Evolutionary conservation across 331 rosid species (phyloP).

Genomic region (Rhamnella rubrinervis): DNA sequence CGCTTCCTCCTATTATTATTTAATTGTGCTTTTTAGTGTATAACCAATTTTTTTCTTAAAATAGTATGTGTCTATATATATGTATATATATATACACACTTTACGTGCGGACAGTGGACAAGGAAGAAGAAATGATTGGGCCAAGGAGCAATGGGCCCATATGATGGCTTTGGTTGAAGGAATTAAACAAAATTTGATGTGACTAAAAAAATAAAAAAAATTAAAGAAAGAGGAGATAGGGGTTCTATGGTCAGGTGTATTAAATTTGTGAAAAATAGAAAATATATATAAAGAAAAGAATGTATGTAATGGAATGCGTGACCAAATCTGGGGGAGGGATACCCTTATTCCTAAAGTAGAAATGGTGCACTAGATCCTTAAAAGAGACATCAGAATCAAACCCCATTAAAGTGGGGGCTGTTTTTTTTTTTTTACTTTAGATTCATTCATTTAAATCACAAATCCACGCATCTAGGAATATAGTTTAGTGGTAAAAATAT

Average conservation of each 20-base stretch:
- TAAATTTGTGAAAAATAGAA: neutral
- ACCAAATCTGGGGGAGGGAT: neutral
- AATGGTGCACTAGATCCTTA: slow-evolving; percentile 1
- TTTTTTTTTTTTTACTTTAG: neutral
- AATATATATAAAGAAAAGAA: neutral
- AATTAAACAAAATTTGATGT: neutral
- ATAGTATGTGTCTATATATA: too few relatives aligned
- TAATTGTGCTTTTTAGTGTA: too few relatives aligned
- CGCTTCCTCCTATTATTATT: too few relatives aligned
- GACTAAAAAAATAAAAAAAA: neutral
- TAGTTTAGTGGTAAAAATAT: too few relatives aligned
- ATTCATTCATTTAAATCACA: slow-evolving; percentile 14
- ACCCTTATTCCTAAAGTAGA: neutral
- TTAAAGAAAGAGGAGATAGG: neutral
- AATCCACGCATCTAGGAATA: neutral
- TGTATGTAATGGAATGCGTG: slow-evolving; percentile 1
- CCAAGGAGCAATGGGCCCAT: neutral
- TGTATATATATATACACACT: too few relatives aligned
- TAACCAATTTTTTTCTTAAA: too few relatives aligned
- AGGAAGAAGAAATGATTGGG: neutral
- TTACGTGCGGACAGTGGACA: neutral
- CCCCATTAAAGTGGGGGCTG: neutral
- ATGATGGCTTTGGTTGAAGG: neutral
- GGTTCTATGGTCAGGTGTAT: neutral
- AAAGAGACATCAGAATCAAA: neutral